A percentile compares a stretch with the other conserved stretches of the same genome.
These are phyloP conservation scores for Avena insularis DNA, from an alignment of 176 grass and related monocot genomes.

Conservation along the genomic window DNA sequence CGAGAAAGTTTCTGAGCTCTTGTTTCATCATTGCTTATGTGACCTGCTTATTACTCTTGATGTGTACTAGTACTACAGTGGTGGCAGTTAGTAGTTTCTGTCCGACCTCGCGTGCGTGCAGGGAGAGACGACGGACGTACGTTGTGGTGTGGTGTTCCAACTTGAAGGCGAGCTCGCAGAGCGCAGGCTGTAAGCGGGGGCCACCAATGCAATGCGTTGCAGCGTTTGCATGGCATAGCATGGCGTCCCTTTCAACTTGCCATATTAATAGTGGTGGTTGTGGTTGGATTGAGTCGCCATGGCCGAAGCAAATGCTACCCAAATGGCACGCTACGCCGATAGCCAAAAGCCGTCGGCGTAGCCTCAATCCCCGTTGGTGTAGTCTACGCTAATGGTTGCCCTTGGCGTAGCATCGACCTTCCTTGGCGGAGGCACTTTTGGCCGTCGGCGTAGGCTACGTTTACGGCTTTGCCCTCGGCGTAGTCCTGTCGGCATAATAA, in stretches of 20 bases:
- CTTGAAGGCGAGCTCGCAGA: conserved; percentile 22
- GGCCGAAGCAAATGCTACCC: conserved; percentile 10
- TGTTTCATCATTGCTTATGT: not conserved
- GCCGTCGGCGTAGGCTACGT: too few species aligned
- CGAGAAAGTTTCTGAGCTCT: not conserved
- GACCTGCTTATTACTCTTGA: not conserved
- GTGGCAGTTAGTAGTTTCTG: conserved; percentile 17
- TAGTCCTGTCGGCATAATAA: too few species aligned
- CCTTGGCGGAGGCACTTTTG: too few species aligned
- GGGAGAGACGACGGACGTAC: not conserved
- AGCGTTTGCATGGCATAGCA: conserved; percentile 6
- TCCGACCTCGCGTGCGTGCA: not conserved
- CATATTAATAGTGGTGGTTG: conserved; percentile 37
- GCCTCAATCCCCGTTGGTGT: too few species aligned
- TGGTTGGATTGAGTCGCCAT: conserved; percentile 45
- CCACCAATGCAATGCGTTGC: conserved; percentile 2
- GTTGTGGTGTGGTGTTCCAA: not conserved
- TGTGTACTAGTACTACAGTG: not conserved
- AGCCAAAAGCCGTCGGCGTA: too few species aligned
- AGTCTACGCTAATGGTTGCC: too few species aligned
- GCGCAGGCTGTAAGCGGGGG: conserved; percentile 35
- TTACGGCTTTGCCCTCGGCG: too few species aligned
- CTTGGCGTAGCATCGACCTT: too few species aligned
- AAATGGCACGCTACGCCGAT: too few species aligned
- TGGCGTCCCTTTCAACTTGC: conserved; percentile 18